Conservation (phyloP, 2,329 filamentous ascomycete species). For the Penicillium frequentans region DNA sequence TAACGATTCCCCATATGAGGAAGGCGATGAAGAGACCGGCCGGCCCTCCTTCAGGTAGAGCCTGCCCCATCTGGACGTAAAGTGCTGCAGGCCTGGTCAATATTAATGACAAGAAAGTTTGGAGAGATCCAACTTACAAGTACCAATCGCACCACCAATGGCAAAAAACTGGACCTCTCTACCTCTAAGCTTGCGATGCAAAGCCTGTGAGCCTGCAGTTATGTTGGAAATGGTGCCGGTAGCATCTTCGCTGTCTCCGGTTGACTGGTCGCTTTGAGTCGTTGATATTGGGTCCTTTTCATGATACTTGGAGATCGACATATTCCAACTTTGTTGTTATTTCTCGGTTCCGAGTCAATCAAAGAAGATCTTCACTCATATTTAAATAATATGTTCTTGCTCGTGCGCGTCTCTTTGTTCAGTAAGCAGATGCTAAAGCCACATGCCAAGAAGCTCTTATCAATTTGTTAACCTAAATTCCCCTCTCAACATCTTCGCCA, state of each 20-base stretch:
- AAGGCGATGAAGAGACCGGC: constrained; percentile 36
- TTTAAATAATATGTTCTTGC: neutral
- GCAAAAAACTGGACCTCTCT: constrained; percentile 15
- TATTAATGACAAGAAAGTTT: no score
- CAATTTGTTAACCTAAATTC: neutral
- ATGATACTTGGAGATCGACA: no score
- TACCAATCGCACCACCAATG: constrained; percentile 36
- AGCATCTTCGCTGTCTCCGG: no score
- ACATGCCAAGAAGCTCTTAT: neutral
- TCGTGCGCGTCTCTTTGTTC: neutral
- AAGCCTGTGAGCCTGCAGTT: no score
- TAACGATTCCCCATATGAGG: constrained; percentile 21
- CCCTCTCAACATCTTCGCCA: neutral
- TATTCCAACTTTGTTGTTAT: no score
- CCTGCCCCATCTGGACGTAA: constrained; percentile 31
- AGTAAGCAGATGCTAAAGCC: neutral
- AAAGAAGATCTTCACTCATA: neutral
- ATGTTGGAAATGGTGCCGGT: no score
- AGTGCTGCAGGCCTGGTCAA: constrained; percentile 5
- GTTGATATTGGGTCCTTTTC: no score
- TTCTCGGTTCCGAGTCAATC: no score
- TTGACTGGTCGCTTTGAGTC: no score
- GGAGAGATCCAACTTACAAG: constrained; percentile 21
- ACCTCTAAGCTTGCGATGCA: no score
- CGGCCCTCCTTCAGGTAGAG: constrained; percentile 35